Base-by-base conservation (phyloP, 495 filamentous ascomycete species). In the Poronia punctata region DNA sequence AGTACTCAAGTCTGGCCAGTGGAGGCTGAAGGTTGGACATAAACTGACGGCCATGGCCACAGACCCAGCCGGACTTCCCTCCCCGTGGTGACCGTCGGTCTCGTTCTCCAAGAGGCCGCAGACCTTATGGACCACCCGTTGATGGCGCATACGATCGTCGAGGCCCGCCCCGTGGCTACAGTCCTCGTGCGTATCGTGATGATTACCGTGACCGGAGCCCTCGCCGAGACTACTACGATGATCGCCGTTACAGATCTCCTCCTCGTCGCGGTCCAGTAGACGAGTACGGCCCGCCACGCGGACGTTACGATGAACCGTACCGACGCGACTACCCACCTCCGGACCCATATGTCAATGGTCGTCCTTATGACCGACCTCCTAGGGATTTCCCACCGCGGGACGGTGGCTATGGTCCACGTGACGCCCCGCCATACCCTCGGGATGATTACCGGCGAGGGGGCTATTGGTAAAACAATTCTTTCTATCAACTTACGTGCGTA, bases 201-300 rank as follows among this genome's bases (percentile, higher is more conserved):
- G 86, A 83, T 45, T 95, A 93, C 63, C 88, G 89, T 59, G 87
- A 92, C 54, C 76, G 88, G 40, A 85, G 84, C 40, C 82, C 84
- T 24, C 68, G 83, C 27, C 83, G 86, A 36, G 79, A 84, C 41
- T 90, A 93, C 52, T 89, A 95, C 59, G 88, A 96, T 53, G 77
- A 83, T 32, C 77, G 81, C 49, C 75, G 83, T 29, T 88, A 89
- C 61, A 77, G 85, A 32, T 81, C 86, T 18, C 85, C 88, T 14
- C 85, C 78, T 18, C 75, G 80, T 46, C 68, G 82, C 45, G 72
- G 76, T 33, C 83, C 85, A 31, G 65, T 83, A 21, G 87, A 93
- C 40, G 88, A 93, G 48, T 86, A 85, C 49, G 82, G 83, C 30
- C 58, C 67, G 0, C 79, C 86, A 17, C 69, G 75, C 36, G 65